These are phyloP conservation scores for Podosphaera aphanis DNA, from an alignment of 2,329 filamentous ascomycete genomes.

Conservation along the genomic window DNA sequence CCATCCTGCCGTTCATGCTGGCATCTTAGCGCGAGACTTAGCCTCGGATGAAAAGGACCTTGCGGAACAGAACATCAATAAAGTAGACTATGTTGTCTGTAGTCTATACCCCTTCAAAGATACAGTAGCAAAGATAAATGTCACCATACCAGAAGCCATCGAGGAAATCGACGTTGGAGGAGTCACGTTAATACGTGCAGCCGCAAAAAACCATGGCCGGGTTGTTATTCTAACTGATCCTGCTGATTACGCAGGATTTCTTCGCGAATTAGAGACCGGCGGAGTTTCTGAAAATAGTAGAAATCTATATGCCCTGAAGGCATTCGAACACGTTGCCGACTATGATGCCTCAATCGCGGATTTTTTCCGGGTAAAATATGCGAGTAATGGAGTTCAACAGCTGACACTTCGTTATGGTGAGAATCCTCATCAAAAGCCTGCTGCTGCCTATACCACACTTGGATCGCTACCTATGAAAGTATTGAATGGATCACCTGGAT, in stretches of 20 bases:
- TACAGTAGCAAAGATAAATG: slow-evolving; percentile 87
- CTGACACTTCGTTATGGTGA: slow-evolving; percentile 76
- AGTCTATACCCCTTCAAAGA: slow-evolving; percentile 99
- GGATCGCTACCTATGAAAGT: slow-evolving; percentile 82
- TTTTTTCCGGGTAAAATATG: slow-evolving; percentile 96
- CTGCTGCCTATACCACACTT: slow-evolving; percentile 54
- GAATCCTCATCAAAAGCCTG: slow-evolving; percentile 96
- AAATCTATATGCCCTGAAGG: slow-evolving; percentile 82
- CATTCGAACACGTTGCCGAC: slow-evolving; percentile 92
- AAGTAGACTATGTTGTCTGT: slow-evolving; percentile 91
- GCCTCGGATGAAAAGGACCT: slow-evolving; percentile 94
- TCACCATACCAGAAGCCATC: slow-evolving; percentile 87
- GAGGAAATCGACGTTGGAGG: slow-evolving; percentile 98
- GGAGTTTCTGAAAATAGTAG: slow-evolving; percentile 69
- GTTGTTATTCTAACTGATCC: slow-evolving; percentile 94
- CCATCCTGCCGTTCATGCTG: slow-evolving; percentile 59
- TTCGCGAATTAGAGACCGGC: slow-evolving; percentile 69
- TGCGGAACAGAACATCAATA: slow-evolving; percentile 79
- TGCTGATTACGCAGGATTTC: slow-evolving; percentile 77
- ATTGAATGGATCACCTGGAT: slow-evolving; percentile 69
- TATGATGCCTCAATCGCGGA: slow-evolving; percentile 87
- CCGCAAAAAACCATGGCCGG: slow-evolving; percentile 90
- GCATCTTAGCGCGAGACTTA: slow-evolving; percentile 82
- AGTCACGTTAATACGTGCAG: slow-evolving; percentile 84
- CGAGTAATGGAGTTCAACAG: slow-evolving; percentile 62